These are phyloP conservation scores for Talaromyces atroroseus DNA, from an alignment of 2,329 filamentous ascomycete genomes.

Conservation along the genomic window DNA sequence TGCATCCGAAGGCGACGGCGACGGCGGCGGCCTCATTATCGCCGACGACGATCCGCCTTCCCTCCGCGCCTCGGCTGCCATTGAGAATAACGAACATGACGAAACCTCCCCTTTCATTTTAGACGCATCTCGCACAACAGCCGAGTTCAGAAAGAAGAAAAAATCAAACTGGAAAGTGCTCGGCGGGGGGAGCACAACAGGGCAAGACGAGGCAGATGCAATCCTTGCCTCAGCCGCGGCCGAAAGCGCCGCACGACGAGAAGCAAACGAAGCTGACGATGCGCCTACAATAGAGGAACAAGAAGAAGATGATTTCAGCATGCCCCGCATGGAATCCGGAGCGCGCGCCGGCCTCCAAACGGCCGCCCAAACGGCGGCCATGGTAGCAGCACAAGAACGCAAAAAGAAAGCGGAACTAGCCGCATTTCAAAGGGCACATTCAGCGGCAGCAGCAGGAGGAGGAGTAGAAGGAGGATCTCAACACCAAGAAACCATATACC, in stretches of 20 bases:
- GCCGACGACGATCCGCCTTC: conserved; percentile 38
- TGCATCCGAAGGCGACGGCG: conserved; percentile 37
- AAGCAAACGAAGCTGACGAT: conserved; percentile 47
- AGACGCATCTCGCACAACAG: conserved; percentile 25
- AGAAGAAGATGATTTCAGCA: conserved; percentile 30
- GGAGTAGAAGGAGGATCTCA: conserved; percentile 34
- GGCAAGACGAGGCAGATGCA: conserved; percentile 66
- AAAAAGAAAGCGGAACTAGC: conserved; percentile 44
- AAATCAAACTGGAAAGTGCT: conserved; percentile 47
- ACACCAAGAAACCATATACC: conserved; percentile 77
- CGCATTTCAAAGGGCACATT: conserved; percentile 15
- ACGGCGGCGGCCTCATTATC: conserved; percentile 32
- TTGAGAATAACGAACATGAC: conserved; percentile 31
- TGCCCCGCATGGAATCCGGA: conserved; percentile 75
- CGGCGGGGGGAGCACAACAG: conserved; percentile 19
- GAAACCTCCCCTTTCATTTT: conserved; percentile 26
- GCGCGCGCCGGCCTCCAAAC: conserved; percentile 82
- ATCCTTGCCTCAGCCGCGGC: conserved; percentile 69
- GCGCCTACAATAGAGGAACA: conserved; percentile 36
- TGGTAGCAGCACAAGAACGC: conserved; percentile 61
- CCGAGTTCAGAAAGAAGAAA: conserved; percentile 67
- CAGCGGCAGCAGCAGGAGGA: conserved; percentile 16
- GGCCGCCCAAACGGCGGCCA: conserved; percentile 68
- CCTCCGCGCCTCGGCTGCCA: conserved; percentile 25
- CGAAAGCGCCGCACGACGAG: conserved; percentile 54